Percentiles rank a stretch among this genome's conserved stretches.
Conservation (phyloP, 2,329 filamentous ascomycete genomes). For the Shiraia bambusicola region DNA sequence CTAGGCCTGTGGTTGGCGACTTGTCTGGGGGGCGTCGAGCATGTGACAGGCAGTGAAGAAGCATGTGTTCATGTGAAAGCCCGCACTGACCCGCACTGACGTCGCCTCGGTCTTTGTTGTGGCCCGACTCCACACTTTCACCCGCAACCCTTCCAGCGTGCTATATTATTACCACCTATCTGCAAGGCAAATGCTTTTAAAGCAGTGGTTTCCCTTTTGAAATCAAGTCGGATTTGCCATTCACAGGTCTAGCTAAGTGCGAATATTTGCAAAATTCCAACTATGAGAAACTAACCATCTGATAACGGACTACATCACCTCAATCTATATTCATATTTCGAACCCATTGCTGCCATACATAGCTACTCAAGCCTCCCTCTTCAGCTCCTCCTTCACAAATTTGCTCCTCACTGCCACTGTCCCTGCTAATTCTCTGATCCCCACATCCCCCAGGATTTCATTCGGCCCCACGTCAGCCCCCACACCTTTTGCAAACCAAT, state of each 20-base stretch:
- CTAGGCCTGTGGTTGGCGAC: constrained; percentile 15
- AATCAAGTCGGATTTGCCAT: no score
- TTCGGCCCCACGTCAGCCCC: constrained; percentile 11
- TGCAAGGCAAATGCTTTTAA: no score
- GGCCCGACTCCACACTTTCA: neutral
- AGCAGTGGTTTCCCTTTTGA: no score
- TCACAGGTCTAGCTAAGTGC: no score
- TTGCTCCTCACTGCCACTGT: constrained; percentile 13
- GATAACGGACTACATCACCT: no score
- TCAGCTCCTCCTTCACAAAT: constrained; percentile 12
- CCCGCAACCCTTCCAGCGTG: no score
- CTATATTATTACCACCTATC: no score
- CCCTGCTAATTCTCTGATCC: constrained; percentile 10
- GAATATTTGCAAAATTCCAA: no score
- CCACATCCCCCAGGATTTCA: constrained; percentile 15
- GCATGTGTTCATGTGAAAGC: constrained; percentile 23
- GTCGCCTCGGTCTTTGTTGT: constrained; percentile 12
- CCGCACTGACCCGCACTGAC: constrained; percentile 14
- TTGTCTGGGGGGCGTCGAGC: constrained; percentile 7
- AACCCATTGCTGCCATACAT: no score
- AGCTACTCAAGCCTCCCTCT: neutral
- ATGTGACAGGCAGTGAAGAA: constrained; percentile 24
- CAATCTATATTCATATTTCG: no score
- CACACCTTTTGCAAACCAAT: constrained; percentile 19
- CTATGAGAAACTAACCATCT: no score